Conservation (phyloP, 2,329 filamentous ascomycete species). For the Alternaria gaisen region DNA sequence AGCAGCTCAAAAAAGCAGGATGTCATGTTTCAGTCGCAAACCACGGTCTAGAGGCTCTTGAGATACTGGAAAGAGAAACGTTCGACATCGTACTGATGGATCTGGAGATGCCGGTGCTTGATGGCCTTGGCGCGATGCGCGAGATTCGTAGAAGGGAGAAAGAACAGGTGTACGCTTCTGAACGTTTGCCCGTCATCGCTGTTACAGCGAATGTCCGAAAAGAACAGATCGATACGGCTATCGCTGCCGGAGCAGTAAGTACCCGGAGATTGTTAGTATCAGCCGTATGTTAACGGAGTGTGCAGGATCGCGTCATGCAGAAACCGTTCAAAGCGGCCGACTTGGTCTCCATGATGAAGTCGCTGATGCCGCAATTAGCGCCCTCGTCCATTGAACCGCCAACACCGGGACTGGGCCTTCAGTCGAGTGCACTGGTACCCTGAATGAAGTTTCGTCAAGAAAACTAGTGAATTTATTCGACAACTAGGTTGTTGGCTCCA, state of each 20-base stretch:
- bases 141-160: slow-evolving; percentile 56
- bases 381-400: slow-evolving; percentile 30
- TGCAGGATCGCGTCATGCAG: slow-evolving; percentile 47
- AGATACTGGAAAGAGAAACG: slow-evolving; percentile 36
- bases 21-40: slow-evolving; percentile 45
- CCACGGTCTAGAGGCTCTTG: slow-evolving; percentile 50
- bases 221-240: slow-evolving; percentile 48
- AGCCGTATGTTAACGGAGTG: slow-evolving; percentile 3
- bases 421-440: slow-evolving; percentile 25
- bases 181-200: slow-evolving; percentile 46
- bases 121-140: slow-evolving; percentile 54
- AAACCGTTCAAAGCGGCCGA: slow-evolving; percentile 50
- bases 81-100: slow-evolving; percentile 57
- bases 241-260: slow-evolving; percentile 46
- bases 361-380: slow-evolving; percentile 34
- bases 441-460: slow-evolving; percentile 7
- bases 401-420: slow-evolving; percentile 19
- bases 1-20: slow-evolving; percentile 47
- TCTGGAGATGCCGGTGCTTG: slow-evolving; percentile 65
- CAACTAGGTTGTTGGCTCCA: neutral
- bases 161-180: slow-evolving; percentile 25
- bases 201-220: slow-evolving; percentile 51
- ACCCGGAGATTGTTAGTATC: neutral
- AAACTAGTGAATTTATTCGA: neutral
- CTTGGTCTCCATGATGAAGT: slow-evolving; percentile 48